Base-by-base conservation (phyloP, 192 early-diverging fungal species). In the Pilobolus umbonatus region DNA sequence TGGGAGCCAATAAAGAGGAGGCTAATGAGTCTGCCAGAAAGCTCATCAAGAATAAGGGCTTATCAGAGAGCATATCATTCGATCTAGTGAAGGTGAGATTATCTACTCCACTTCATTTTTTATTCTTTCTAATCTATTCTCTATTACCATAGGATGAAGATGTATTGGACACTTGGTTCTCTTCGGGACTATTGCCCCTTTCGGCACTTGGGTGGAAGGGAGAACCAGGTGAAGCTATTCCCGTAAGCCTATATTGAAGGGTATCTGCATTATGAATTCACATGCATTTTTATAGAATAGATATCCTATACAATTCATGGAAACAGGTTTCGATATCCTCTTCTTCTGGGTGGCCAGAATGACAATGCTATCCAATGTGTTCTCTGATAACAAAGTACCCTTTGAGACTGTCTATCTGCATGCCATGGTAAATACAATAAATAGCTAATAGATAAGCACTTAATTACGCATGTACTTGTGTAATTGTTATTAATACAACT, bases 281-380 rank as follows among this genome's bases (percentile, higher is more conserved):
- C n/a, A n/a, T n/a, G n/a, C n/a, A n/a, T n/a, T 32, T 49, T 29
- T 78, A 35, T 64, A 89, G 51, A 53, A 62, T 38, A 76, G 83
- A 60, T 94, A 88, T 64, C 91, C 95, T 15, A 86, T 86, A 57
- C 74, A 80, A 7, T 59, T 97, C 21, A 82, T 98, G 54, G 95
- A 97, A 67, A 96, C 96, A 21, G 96, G 96, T 0, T 86, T 84
- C 51, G 96, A 98, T 74, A 98, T 98, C 70, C 71, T 98, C 56
- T 98, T 97, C 73, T 98, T 98, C 72, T 98, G 96, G 95, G 89
- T 98, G 12, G 92, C 92, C 7, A 80, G 94, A 51, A 98, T 98
- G 96, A 88, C 89, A 7, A 98, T 98, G 93, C 72, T 98, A 43
- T 87, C 91, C 52, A 86, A 85, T 28, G 82, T 93, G 60, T 83